phyloP scores from a whole-genome alignment of 768 basidiomycete genomes.

The Panus rudis region DNA sequence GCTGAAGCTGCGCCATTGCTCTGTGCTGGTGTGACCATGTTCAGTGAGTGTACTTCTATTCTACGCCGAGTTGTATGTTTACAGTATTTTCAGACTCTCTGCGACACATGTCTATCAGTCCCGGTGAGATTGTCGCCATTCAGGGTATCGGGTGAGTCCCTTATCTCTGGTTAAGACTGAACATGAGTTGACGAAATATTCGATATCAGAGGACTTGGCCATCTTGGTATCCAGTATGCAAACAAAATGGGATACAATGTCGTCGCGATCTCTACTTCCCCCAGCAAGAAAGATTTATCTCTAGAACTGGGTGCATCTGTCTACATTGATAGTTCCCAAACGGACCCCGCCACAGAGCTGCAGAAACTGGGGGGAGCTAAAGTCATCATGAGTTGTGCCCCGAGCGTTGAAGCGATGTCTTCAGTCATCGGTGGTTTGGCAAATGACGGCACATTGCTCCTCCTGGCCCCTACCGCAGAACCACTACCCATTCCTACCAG shows the following conservation, averaged over 20 bases:
- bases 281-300: slow-evolving; percentile 27
- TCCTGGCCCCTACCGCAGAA: slow-evolving; percentile 15
- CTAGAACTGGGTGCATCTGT: slow-evolving; percentile 29
- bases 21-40: slow-evolving; percentile 32
- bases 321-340: slow-evolving; percentile 27
- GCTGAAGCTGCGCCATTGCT: slow-evolving; percentile 24
- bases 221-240: slow-evolving; percentile 29
- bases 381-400: slow-evolving; percentile 28
- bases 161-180: not conserved
- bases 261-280: slow-evolving; percentile 27
- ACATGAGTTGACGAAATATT: not conserved
- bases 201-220: slow-evolving; percentile 20
- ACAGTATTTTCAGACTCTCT: slow-evolving; percentile 12
- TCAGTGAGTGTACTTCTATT: slow-evolving; percentile 15
- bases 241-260: slow-evolving; percentile 28
- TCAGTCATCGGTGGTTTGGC: slow-evolving; percentile 15
- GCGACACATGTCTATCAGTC: slow-evolving; percentile 21
- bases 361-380: slow-evolving; percentile 30
- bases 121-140: slow-evolving; percentile 32
- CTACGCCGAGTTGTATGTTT: not conserved
- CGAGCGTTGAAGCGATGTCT: slow-evolving; percentile 13
- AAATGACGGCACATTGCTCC: slow-evolving; percentile 15
- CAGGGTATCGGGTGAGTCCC: slow-evolving; percentile 27
- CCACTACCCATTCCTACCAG: slow-evolving; percentile 13
- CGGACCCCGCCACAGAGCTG: slow-evolving; percentile 22